Evolutionary conservation across 139 green algal genomes (phyloP).

Genomic region (Coelastrella sp.): DNA sequence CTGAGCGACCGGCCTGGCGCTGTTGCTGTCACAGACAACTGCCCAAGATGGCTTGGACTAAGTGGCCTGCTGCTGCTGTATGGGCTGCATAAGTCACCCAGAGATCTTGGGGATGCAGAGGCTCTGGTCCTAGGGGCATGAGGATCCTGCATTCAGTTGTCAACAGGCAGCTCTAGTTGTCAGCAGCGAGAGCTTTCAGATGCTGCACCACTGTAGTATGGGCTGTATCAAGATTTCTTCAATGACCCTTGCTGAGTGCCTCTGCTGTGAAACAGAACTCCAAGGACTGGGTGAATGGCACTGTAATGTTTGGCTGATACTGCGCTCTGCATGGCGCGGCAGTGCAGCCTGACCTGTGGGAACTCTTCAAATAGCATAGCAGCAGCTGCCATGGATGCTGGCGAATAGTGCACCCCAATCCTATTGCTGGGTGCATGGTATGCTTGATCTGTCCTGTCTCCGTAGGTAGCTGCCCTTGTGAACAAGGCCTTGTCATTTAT

Average conservation of each 20-base stretch:
- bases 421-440: conserved; percentile 78
- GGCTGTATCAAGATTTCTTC: neutral
- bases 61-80: conserved; percentile 54
- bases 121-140: conserved; percentile 49
- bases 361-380: conserved; percentile 75
- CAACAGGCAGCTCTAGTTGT: neutral
- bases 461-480: conserved; percentile 75
- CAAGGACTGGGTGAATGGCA: too few species aligned
- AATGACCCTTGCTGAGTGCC: neutral
- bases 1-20: neutral
- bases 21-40: conserved; percentile 2
- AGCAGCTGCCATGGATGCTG: conserved; percentile 52
- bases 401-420: conserved; percentile 76
- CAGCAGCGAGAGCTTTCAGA: neutral
- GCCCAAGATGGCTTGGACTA: conserved; percentile 39
- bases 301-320: too few species aligned
- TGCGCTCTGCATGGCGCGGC: too few species aligned
- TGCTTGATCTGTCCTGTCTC: conserved; percentile 73
- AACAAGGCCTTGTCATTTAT: conserved; percentile 79
- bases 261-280: too few species aligned
- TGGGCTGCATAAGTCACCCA: conserved; percentile 47
- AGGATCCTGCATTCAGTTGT: conserved; percentile 49
- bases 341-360: conserved; percentile 30
- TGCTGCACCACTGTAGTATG: neutral
- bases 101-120: neutral